Conservation (phyloP, 2,329 filamentous ascomycete species). For the Raffaelea deltoideospora region DNA sequence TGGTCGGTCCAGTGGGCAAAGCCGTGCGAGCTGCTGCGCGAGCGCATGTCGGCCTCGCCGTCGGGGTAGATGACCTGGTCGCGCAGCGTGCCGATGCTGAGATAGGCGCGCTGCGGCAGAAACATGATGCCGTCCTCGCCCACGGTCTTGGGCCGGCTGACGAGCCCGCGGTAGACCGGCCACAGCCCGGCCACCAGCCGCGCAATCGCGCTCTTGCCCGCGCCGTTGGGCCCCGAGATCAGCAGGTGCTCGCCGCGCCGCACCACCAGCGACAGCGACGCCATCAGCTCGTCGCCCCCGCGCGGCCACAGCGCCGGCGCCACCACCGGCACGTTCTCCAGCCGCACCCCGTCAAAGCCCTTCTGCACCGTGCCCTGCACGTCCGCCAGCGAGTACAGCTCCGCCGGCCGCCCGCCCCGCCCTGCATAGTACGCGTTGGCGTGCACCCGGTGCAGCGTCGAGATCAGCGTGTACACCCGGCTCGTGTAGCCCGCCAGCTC, state of each 20-base stretch:
- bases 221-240: slow-evolving; percentile 88
- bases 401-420: slow-evolving; percentile 50
- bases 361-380: slow-evolving; percentile 87
- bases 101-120: slow-evolving; percentile 81
- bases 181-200: slow-evolving; percentile 84
- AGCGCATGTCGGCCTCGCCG: slow-evolving; percentile 84
- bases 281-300: slow-evolving; percentile 81
- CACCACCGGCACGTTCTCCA: slow-evolving; percentile 87
- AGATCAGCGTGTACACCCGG: slow-evolving; percentile 88
- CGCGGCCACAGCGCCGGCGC: slow-evolving; percentile 78
- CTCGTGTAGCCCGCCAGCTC: slow-evolving; percentile 94
- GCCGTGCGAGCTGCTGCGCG: slow-evolving; percentile 58
- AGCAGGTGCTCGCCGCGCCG: slow-evolving; percentile 84
- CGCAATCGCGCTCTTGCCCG: slow-evolving; percentile 80
- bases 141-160: slow-evolving; percentile 66
- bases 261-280: slow-evolving; percentile 78
- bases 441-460: slow-evolving; percentile 84
- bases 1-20: no score
- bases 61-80: slow-evolving; percentile 98
- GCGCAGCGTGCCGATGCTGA: slow-evolving; percentile 79
- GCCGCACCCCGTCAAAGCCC: slow-evolving; percentile 83
- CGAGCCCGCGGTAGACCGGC: slow-evolving; percentile 88
- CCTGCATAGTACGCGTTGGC: slow-evolving; percentile 64
- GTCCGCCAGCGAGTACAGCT: slow-evolving; percentile 80
- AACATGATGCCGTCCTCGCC: slow-evolving; percentile 97